A percentile compares a stretch with the other conserved stretches of the same genome.
phyloP scores from a whole-genome alignment of 305 asterid genomes.

The Rubia balearica region DNA sequence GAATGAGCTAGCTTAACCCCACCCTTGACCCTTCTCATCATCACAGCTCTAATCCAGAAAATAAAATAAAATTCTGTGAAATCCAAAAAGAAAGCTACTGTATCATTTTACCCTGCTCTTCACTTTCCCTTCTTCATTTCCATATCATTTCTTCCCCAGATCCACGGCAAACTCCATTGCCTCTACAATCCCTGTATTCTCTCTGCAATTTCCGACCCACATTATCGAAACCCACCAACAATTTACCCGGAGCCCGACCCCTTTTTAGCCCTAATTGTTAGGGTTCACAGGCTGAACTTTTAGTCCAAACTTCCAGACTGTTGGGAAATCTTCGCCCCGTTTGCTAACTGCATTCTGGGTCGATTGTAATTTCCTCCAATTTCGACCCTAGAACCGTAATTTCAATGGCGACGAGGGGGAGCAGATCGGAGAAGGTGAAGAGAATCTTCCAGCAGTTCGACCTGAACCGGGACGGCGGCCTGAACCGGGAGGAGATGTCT shows the following conservation, averaged over 20 bases:
- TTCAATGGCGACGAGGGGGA: slow-evolving; percentile 69
- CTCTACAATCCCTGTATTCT: background rate
- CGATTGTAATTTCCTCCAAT: background rate
- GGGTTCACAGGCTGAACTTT: slow-evolving; percentile 17
- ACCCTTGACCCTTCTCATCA: slow-evolving; percentile 17
- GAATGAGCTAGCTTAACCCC: slow-evolving; percentile 11
- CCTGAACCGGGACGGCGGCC: slow-evolving; percentile 64
- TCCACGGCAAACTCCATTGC: slow-evolving; percentile 17
- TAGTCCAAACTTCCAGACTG: slow-evolving; percentile 2
- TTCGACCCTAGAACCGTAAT: background rate
- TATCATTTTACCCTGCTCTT: slow-evolving; percentile 6
- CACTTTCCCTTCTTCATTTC: slow-evolving; percentile 18
- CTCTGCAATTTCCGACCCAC: background rate
- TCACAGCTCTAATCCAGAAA: slow-evolving; percentile 16
- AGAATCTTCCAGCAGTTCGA: slow-evolving; percentile 85
- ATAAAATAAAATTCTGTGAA: slow-evolving; percentile 16
- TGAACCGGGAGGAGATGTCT: slow-evolving; percentile 88
- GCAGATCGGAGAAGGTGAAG: slow-evolving; percentile 94
- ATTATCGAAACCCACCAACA: background rate
- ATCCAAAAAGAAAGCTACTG: slow-evolving; percentile 8
- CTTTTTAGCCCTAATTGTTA: background rate
- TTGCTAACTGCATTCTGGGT: background rate
- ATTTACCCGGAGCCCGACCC: background rate
- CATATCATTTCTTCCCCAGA: slow-evolving; percentile 18
- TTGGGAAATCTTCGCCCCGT: slow-evolving; percentile 6